These are phyloP conservation scores for Erigeron canadensis DNA, from an alignment of 129 eudicot genomes.

Conservation along the genomic window DNA sequence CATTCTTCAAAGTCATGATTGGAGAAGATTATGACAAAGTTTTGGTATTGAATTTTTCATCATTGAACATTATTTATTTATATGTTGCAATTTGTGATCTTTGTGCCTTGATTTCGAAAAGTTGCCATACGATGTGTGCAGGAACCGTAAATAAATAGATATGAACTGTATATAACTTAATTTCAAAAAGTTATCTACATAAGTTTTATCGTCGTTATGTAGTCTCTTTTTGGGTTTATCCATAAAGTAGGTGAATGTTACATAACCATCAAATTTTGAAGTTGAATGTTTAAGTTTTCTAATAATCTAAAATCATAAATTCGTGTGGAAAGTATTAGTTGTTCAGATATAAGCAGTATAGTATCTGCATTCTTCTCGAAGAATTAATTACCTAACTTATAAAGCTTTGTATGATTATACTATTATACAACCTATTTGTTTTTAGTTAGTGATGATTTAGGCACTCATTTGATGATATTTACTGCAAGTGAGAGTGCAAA, in stretches of 20 bases:
- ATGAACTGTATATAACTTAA: too few relatives aligned
- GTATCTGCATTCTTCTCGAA: not conserved
- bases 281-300: too few relatives aligned
- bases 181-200: too few relatives aligned
- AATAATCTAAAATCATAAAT: too few relatives aligned
- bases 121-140: not conserved
- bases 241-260: too few relatives aligned
- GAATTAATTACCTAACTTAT: not conserved
- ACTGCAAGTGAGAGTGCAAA: not conserved
- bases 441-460: slow-evolving; percentile 1
- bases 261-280: too few relatives aligned
- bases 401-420: slow-evolving; percentile 6
- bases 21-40: slow-evolving; percentile 32
- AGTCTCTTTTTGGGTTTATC: too few relatives aligned
- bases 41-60: slow-evolving; percentile 41
- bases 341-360: too few relatives aligned
- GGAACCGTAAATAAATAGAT: not conserved
- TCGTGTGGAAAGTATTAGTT: too few relatives aligned
- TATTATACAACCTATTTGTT: not conserved
- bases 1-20: slow-evolving; percentile 53
- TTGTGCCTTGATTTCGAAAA: not conserved
- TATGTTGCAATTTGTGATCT: not conserved
- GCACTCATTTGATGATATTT: not conserved
- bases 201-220: not conserved
- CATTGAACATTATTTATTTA: not conserved